Percentiles rank a stretch among this genome's conserved stretches.
Evolutionary conservation across 2,329 filamentous ascomycete genomes (phyloP).

Genomic region (Neoascochyta sp.): DNA sequence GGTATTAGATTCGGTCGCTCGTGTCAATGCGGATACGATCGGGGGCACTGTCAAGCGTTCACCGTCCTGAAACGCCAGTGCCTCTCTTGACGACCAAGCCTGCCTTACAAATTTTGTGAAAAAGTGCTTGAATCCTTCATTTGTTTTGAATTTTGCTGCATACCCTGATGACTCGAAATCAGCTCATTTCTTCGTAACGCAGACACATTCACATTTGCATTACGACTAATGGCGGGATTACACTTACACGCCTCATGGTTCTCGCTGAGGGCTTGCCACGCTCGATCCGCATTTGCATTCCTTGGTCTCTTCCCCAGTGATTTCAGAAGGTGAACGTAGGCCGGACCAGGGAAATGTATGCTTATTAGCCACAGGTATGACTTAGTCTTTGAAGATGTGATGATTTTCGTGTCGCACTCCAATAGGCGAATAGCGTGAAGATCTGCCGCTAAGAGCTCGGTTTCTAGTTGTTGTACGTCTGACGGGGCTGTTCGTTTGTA

Average conservation of each 20-base stretch:
- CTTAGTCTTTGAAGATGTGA: conserved; percentile 41
- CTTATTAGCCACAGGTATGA: conserved; percentile 43
- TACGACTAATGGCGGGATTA: too few species aligned
- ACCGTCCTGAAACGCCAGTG: too few species aligned
- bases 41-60: too few species aligned
- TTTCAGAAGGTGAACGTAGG: conserved; percentile 46
- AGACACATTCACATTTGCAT: too few species aligned
- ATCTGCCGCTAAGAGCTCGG: conserved; percentile 23
- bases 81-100: too few species aligned
- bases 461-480: conserved; percentile 17
- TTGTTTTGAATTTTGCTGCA: too few species aligned
- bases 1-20: too few species aligned
- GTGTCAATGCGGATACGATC: too few species aligned
- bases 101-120: too few species aligned
- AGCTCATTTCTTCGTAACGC: too few species aligned
- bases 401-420: conserved; percentile 46
- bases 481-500: conserved; percentile 37
- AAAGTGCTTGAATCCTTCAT: too few species aligned
- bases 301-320: conserved; percentile 40
- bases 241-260: conserved; percentile 46
- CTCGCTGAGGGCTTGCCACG: conserved; percentile 47
- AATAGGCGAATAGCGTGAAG: conserved; percentile 39
- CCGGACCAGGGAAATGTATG: conserved; percentile 49
- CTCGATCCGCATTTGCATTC: conserved; percentile 26
- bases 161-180: too few species aligned